These are phyloP conservation scores for Pterocarpus macrocarpus DNA, from an alignment of 306 rosid species.

Conservation along the genomic window DNA sequence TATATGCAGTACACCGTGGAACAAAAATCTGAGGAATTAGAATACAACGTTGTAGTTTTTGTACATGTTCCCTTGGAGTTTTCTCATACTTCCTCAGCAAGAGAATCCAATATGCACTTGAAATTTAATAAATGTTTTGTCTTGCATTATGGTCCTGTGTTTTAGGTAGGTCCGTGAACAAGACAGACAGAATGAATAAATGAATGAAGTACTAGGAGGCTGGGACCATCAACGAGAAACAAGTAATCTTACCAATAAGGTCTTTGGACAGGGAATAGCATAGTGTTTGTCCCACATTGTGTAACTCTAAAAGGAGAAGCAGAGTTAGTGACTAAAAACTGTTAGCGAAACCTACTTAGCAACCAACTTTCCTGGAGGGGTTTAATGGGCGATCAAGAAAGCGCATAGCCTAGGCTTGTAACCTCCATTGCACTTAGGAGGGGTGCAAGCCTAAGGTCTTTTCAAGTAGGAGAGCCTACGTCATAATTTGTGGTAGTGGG, in stretches of 20 bases:
- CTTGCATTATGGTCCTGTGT: background rate
- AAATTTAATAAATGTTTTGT: background rate
- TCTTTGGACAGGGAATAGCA: background rate
- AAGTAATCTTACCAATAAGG: background rate
- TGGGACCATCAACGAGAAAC: background rate
- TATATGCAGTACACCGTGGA: too few species aligned
- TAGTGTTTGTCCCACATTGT: background rate
- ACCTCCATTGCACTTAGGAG: background rate
- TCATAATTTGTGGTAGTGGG: too few species aligned
- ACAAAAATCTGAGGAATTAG: too few species aligned
- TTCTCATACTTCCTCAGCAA: background rate
- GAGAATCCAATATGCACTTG: slow-evolving; percentile 3
- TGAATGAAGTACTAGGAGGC: background rate
- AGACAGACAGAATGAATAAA: background rate
- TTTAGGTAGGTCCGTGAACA: background rate
- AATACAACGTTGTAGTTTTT: background rate
- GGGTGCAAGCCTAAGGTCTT: background rate
- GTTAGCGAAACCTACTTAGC: background rate
- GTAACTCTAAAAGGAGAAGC: background rate
- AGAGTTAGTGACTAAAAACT: background rate
- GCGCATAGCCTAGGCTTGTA: background rate
- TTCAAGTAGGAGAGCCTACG: too few species aligned
- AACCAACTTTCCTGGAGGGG: slow-evolving; percentile 60
- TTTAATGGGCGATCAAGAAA: slow-evolving; percentile 42
- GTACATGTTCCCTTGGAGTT: background rate